Conservation (phyloP, 495 filamentous ascomycete species). For the Neurospora sp. region DNA sequence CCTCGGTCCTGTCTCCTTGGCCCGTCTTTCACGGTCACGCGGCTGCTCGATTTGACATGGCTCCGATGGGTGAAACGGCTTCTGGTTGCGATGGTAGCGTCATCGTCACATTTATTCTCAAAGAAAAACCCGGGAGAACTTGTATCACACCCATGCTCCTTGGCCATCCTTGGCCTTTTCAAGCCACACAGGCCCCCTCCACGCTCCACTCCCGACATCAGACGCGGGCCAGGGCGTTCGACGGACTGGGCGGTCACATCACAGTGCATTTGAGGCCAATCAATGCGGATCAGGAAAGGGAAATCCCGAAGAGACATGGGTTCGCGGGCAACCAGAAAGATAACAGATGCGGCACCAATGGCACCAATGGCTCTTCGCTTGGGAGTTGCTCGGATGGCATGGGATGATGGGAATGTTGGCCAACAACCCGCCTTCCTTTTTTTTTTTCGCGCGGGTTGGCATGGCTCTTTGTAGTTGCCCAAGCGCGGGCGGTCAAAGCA, state of each 20-base stretch:
- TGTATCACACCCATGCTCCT: background rate
- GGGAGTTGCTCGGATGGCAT: background rate
- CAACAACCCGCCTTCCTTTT: background rate
- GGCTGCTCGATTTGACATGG: background rate
- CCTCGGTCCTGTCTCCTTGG: background rate
- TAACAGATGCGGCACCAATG: background rate
- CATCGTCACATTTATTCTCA: background rate
- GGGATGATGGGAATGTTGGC: background rate
- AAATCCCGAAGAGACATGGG: conserved; percentile 10
- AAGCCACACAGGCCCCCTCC: background rate
- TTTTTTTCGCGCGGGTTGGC: background rate
- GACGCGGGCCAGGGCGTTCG: background rate
- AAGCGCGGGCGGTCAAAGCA: background rate
- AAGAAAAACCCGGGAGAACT: background rate
- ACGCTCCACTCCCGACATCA: background rate
- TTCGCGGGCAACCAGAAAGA: conserved; percentile 9
- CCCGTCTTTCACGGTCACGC: background rate
- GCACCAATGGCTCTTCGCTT: background rate
- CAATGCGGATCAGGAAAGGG: conserved; percentile 2
- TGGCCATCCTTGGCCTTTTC: background rate
- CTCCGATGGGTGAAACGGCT: background rate
- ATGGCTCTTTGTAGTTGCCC: background rate
- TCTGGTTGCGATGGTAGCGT: background rate
- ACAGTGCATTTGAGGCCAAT: background rate
- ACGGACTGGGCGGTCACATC: background rate